phyloP scores from a whole-genome alignment of 2,329 filamentous ascomycete genomes.

The Alternaria incomplexa region DNA sequence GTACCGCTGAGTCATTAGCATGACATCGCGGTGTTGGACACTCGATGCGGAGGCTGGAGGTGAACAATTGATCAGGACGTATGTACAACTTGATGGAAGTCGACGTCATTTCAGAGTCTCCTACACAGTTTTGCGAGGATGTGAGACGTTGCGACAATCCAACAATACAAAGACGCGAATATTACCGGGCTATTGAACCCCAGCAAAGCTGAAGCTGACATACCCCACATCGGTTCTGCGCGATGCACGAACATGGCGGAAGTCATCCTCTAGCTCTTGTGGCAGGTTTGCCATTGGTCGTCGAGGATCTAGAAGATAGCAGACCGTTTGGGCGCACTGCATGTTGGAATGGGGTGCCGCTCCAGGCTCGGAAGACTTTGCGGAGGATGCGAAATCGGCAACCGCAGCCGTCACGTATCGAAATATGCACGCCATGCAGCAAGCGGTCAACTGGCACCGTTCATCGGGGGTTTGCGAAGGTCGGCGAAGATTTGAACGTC shows the following conservation, averaged over 20 bases:
- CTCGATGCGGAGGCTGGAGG: neutral
- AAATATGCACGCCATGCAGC: neutral
- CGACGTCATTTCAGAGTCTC: neutral
- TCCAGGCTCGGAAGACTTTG: neutral
- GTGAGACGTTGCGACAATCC: neutral
- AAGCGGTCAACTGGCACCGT: neutral
- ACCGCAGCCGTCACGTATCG: constrained; percentile 2
- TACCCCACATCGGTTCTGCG: constrained; percentile 20
- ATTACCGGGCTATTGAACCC: constrained; percentile 1
- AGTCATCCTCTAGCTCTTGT: constrained; percentile 6
- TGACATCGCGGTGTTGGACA: neutral
- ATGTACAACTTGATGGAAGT: neutral
- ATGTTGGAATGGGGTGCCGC: constrained; percentile 3
- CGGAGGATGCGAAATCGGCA: constrained; percentile 10
- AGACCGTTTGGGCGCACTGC: neutral
- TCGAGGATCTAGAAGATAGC: constrained; percentile 7
- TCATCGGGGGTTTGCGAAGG: neutral
- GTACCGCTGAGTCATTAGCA: constrained; percentile 16
- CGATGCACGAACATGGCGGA: constrained; percentile 2
- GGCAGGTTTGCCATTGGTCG: constrained; percentile 7
- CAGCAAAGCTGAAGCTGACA: constrained; percentile 20
- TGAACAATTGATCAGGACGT: too few relatives aligned
- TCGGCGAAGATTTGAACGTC: neutral
- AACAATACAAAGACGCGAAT: neutral
- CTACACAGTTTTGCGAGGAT: neutral